Evolutionary conservation across 2,329 filamentous ascomycete genomes (phyloP), one percentile per base, ranked within the genome.

Genomic region (Thielaviopsis cerberus): DNA sequence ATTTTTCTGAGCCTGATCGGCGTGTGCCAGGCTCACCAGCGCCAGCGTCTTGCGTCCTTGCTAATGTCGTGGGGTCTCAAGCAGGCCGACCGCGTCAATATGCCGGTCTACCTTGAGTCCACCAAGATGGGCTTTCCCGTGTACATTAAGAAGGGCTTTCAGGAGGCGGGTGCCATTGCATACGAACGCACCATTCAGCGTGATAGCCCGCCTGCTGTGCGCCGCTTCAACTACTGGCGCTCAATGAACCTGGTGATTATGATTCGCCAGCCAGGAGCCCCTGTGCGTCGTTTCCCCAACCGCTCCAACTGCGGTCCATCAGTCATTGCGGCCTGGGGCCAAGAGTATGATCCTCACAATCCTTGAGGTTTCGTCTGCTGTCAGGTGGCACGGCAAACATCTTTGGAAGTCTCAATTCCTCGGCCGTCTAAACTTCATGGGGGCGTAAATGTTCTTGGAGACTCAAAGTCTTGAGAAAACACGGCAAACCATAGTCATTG

Each of bases 51-150:
- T n/a, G 51, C 52, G 13, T 54, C 50, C 6, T 20, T 52, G 10
- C 56, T 61, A 10, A 45, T 61, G 55, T 51, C 50, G 10, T 61
- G 59, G 59, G 59, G 59, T 11, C 50, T 61, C 24, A 51, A 57
- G 10, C 55, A 61, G 48, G 59, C 59, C 22, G 59, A 61, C 25
- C 24, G 48, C 20, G 17, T 53, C 30, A 45, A 45, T 5, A 30
- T 61, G 2, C 59, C 59, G 22, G 52, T 58, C 24, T 61, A 61
- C 25, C 53, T 61, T 1, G 59, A 61, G 41, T 57, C 59, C 5
- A 61, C 59, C 1, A 54, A 34, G 30, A 45, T 26, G 30, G 59
- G 59, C 25, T 61, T 58, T 25, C 59, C 55, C 7, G 59, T 61
- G 6, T 61, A 61, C 37, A 45, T 48, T 17, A 55, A 58, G 23